A percentile compares a stretch with the other conserved stretches of the same genome.
Conservation (phyloP, 2,329 filamentous ascomycete genomes). For the Phialemonium atrogriseum region DNA sequence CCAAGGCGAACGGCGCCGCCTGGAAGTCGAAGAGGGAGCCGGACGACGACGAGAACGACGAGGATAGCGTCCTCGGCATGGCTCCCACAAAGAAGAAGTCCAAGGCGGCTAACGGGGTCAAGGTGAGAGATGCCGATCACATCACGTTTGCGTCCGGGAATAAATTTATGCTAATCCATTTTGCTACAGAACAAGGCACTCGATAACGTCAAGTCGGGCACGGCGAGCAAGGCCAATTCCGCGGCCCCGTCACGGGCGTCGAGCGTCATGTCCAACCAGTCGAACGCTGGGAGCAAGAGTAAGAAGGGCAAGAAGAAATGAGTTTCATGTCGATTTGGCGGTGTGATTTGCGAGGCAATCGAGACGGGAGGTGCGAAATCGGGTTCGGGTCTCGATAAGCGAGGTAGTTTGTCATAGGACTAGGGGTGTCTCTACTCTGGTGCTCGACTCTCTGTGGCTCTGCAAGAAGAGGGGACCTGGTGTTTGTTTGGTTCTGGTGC, state of each 20-base stretch:
- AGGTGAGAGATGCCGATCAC: too few species aligned
- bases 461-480: too few species aligned
- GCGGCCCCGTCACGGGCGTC: conserved; percentile 74
- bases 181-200: conserved; percentile 75
- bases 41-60: conserved; percentile 77
- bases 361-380: too few species aligned
- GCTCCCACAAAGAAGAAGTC: conserved; percentile 91
- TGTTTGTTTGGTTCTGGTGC: too few species aligned
- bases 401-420: too few species aligned
- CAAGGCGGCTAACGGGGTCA: conserved; percentile 70
- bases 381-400: too few species aligned
- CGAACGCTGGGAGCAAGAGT: conserved; percentile 36
- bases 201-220: conserved; percentile 70
- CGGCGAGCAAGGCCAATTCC: conserved; percentile 66
- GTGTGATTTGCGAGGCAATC: too few species aligned
- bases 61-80: conserved; percentile 70
- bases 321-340: too few species aligned
- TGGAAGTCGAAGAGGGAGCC: conserved; percentile 65
- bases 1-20: conserved; percentile 42
- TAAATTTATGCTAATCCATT: background rate
- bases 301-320: conserved; percentile 38
- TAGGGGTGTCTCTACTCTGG: too few species aligned
- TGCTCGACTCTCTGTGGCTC: too few species aligned
- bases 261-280: conserved; percentile 73
- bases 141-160: too few species aligned